Evolutionary conservation across 805 yeast species (phyloP).

Genomic region (Trichomonascus vanleenenianus): DNA sequence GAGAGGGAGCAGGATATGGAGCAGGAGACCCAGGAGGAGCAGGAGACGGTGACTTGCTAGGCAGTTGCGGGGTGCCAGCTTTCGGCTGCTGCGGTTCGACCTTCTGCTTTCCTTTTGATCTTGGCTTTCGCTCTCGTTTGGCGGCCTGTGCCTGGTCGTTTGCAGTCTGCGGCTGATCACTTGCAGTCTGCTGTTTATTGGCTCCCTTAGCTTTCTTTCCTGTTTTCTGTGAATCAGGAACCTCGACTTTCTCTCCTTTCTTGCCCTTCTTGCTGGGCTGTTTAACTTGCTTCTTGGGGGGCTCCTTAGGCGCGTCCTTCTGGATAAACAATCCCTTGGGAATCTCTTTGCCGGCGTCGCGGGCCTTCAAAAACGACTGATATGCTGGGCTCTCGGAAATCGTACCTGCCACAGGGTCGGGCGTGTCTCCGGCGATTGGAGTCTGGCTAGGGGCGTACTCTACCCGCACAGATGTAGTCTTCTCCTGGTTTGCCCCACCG

Average conservation of each 20-base stretch:
- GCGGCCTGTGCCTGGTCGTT: neutral
- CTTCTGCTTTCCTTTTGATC: neutral
- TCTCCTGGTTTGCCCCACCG: conserved; percentile 14
- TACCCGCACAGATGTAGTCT: conserved; percentile 12
- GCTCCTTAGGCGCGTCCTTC: conserved; percentile 6
- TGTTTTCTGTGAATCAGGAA: too few species aligned
- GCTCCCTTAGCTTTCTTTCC: neutral
- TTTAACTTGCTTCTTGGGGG: conserved; percentile 1
- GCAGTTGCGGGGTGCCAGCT: too few species aligned
- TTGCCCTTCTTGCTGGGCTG: neutral
- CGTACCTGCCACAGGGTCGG: conserved; percentile 25
- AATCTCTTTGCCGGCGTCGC: conserved; percentile 13
- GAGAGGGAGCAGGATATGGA: too few species aligned
- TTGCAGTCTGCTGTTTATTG: neutral
- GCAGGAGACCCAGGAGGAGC: too few species aligned
- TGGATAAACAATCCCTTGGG: conserved; percentile 3
- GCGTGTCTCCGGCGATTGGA: conserved; percentile 5
- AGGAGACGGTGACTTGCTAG: too few species aligned
- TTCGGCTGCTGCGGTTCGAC: neutral
- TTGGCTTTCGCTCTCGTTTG: neutral
- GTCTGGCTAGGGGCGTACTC: conserved; percentile 23
- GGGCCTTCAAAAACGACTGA: conserved; percentile 27
- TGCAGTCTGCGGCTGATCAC: neutral
- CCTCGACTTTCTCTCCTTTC: neutral
- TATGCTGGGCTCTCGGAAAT: conserved; percentile 27